phyloP scores from a whole-genome alignment of 2,329 filamentous ascomycete species.

The Apiospora hydei region DNA sequence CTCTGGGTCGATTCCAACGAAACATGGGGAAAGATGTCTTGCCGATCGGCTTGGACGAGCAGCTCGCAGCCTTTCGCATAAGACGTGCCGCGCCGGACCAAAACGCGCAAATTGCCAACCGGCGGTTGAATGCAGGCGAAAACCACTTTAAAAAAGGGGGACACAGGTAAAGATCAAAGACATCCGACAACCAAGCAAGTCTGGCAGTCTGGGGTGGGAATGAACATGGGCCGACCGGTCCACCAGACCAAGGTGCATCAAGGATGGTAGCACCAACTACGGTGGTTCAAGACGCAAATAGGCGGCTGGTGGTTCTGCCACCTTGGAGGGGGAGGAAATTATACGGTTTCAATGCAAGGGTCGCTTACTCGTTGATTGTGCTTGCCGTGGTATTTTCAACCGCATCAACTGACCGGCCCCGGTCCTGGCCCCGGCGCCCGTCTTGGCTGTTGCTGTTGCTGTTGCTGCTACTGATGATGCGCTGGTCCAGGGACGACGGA shows the following conservation, averaged over 20 bases:
- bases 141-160: conserved; percentile 8
- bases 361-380: not conserved
- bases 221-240: conserved; percentile 10
- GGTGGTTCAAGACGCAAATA: conserved; percentile 16
- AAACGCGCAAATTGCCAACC: conserved; percentile 2
- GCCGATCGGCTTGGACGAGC: not conserved
- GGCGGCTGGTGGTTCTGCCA: conserved; percentile 6
- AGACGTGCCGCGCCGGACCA: not conserved
- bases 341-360: conserved; percentile 16
- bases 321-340: not conserved
- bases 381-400: not conserved
- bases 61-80: not conserved
- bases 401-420: not conserved
- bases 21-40: conserved; percentile 19
- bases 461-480: too few relatives aligned
- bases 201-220: not conserved
- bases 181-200: not conserved
- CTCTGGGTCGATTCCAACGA: not conserved
- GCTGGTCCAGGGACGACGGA: not conserved
- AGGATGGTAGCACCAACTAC: conserved; percentile 20
- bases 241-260: not conserved
- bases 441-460: not conserved
- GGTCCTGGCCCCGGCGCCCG: not conserved
- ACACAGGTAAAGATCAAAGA: not conserved
- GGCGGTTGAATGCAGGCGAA: not conserved